Evolutionary conservation across 2,329 filamentous ascomycete genomes (phyloP), one percentile per base, ranked within the genome.

Genomic region (Penicillium sp.): DNA sequence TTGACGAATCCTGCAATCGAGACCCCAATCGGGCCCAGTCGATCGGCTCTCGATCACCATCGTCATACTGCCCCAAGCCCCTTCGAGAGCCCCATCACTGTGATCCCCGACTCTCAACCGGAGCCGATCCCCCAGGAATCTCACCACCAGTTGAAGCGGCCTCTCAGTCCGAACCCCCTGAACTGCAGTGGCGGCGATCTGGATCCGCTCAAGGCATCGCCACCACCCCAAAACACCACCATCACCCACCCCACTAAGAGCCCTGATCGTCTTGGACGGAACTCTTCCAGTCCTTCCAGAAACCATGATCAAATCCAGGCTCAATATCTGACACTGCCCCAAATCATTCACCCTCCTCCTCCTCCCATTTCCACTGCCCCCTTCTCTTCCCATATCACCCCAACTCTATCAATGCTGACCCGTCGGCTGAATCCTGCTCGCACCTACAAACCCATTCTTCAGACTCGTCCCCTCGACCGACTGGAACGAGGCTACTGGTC

Each of bases 401-500:
- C 64, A 8, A 66, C 70, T 2, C 67, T 84, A 12, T 52, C 65
- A 6, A 69, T 73, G 47, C 66, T 86, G 1, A 72, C 71, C 2
- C 58, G 63, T 0, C 69, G 74, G n/a, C 65, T 76, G 16, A 68
- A 75, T 11, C 63, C 80, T 3, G 47, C 63, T 0, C 69, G 67
- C 2, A 71, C 74, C 3, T 85, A 76, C 59, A 68, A 61, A 3
- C 79, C 81, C 0, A 48, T 53, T 4, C 45, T 62, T 1, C 69
- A 75, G 35, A 63, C 64, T 1, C 69, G 81, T 3, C 55, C 61
- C 0, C 63, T 83, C 1, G 63, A 71, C 2, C 62, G 65, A 0
- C 74, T 82, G 25, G 87, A 94, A 59, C 74, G 89, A 11, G 89
- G 88, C 0, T 80, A 84, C 61, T 95, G 89, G 89, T 60, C 70